Evolutionary conservation across 257 asterid species (phyloP).

Genomic region (Pogostemon cablin): DNA sequence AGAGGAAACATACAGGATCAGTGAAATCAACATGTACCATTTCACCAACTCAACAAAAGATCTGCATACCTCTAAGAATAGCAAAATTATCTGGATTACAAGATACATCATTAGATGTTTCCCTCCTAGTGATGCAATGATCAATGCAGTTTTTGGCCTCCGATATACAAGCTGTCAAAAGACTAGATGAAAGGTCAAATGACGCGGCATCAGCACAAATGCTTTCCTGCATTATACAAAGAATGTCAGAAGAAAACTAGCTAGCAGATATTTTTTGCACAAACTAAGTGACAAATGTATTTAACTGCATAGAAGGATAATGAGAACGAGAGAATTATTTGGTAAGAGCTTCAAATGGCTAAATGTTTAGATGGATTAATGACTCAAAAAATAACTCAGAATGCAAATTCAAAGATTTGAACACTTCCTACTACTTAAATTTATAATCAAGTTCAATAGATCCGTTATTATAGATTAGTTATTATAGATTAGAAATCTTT

Average conservation of each 20-base stretch:
- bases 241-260: slow-evolving; percentile 32
- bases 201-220: slow-evolving; percentile 99
- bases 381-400: slow-evolving; percentile 16
- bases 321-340: background rate
- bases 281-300: slow-evolving; percentile 14
- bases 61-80: slow-evolving; percentile 75
- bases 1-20: slow-evolving; percentile 13
- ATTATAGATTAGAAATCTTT: slow-evolving; percentile 1
- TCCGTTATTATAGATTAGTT: slow-evolving; percentile 1
- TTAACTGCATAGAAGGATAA: background rate
- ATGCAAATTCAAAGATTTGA: slow-evolving; percentile 16
- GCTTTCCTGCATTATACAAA: slow-evolving; percentile 69
- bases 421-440: background rate
- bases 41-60: slow-evolving; percentile 28
- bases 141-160: slow-evolving; percentile 85
- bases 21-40: slow-evolving; percentile 24
- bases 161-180: slow-evolving; percentile 84
- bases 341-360: slow-evolving; percentile 2
- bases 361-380: background rate
- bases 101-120: slow-evolving; percentile 74
- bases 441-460: background rate
- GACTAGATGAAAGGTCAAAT: slow-evolving; percentile 87
- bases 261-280: slow-evolving; percentile 9
- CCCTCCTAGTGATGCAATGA: slow-evolving; percentile 74
- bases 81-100: slow-evolving; percentile 94